These are phyloP conservation scores for Hydrangea macrophylla DNA, from an alignment of 148 eudicot species.

Conservation along the genomic window DNA sequence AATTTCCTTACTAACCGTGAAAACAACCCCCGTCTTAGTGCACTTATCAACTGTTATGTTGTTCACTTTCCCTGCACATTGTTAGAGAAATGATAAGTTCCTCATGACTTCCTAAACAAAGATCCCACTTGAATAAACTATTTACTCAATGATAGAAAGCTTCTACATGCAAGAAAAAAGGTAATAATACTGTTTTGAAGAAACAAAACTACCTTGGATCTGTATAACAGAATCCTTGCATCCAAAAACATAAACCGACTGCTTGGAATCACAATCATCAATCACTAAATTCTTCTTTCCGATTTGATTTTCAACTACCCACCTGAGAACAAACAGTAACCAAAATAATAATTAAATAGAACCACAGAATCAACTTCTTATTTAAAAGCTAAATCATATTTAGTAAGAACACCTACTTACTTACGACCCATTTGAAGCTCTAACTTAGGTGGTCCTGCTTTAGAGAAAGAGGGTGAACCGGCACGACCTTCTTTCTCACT, in stretches of 20 bases:
- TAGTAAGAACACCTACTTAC: conserved; percentile 45
- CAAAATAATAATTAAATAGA: not conserved
- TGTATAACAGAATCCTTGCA: conserved; percentile 90
- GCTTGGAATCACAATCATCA: conserved; percentile 84
- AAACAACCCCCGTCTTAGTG: conserved; percentile 85
- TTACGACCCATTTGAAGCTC: conserved; percentile 99
- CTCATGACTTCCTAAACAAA: not conserved
- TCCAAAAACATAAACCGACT: conserved; percentile 83
- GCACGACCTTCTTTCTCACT: conserved; percentile 53
- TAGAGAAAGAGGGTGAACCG: conserved; percentile 50
- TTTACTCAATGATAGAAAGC: not conserved
- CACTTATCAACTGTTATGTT: conserved; percentile 94
- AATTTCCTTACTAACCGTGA: conserved; percentile 51
- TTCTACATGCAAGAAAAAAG: not conserved
- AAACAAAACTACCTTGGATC: conserved; percentile 58
- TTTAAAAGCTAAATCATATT: not conserved
- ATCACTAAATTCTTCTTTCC: conserved; percentile 73
- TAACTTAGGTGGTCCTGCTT: conserved; percentile 80
- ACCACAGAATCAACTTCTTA: not conserved
- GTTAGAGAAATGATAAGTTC: conserved; percentile 5
- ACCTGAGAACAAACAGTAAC: conserved; percentile 38
- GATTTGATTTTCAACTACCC: conserved; percentile 91
- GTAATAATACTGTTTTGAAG: conserved; percentile 1
- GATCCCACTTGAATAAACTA: not conserved
- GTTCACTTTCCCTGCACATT: conserved; percentile 84